A percentile compares a stretch with the other conserved stretches of the same genome.
Evolutionary conservation across 2,329 filamentous ascomycete genomes (phyloP).

Genomic region (Domatiomyces catenatus): DNA sequence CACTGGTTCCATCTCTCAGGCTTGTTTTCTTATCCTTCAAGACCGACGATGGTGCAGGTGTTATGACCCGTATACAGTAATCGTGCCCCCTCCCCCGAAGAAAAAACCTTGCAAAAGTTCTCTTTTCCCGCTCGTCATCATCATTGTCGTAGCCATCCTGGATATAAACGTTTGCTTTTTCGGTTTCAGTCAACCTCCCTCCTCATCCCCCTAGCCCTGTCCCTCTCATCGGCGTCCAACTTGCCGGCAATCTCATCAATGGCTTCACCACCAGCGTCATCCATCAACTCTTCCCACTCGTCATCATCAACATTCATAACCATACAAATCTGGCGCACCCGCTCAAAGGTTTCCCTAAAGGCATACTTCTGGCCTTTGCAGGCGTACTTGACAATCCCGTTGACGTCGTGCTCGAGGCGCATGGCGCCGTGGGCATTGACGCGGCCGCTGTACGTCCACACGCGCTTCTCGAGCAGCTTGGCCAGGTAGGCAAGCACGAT

Average conservation of each 20-base stretch:
- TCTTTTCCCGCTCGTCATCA: neutral
- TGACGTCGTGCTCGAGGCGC: conserved; percentile 69
- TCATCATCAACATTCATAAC: conserved; percentile 91
- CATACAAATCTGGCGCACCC: conserved; percentile 65
- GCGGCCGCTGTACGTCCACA: conserved; percentile 64
- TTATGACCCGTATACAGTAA: neutral
- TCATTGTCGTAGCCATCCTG: neutral
- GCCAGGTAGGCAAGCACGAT: conserved; percentile 60
- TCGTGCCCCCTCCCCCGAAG: too few species aligned
- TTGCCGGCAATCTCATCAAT: conserved; percentile 41
- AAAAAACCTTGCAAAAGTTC: neutral
- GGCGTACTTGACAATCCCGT: conserved; percentile 47
- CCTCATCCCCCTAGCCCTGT: conserved; percentile 55
- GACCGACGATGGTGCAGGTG: neutral
- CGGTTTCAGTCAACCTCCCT: conserved; percentile 2
- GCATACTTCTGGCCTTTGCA: conserved; percentile 53
- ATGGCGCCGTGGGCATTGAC: conserved; percentile 71
- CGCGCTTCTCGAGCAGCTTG: conserved; percentile 68
- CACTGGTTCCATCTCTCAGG: neutral
- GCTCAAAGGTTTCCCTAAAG: conserved; percentile 60
- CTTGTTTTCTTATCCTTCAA: neutral
- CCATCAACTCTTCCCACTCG: conserved; percentile 65
- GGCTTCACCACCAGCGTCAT: conserved; percentile 28
- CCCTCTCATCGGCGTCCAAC: conserved; percentile 58
- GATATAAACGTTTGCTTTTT: neutral